Base-by-base conservation (phyloP, 2,329 filamentous ascomycete species). In the Fusarium sacchari region DNA sequence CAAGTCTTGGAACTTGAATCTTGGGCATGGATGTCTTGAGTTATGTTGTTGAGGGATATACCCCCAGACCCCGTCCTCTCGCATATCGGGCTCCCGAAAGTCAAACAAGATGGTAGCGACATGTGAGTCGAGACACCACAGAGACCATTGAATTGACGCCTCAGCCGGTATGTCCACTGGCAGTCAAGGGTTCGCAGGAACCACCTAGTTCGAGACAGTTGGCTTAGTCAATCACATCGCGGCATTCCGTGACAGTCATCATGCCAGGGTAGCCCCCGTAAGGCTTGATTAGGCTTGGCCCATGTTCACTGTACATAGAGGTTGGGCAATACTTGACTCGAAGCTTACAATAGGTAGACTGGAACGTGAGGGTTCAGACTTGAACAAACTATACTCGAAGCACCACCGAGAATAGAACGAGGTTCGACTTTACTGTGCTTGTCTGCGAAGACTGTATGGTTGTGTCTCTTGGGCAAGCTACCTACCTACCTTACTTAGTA, bases 131-230 rank as follows among this genome's bases (percentile, higher is more conserved):
- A 63, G 43, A 69, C 50, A 47, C 28, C 55, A 42, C 60, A 60
- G 60, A 71, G 64, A 55, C 64, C 67, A 64, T 68, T 72, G 60
- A 56, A 60, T 58, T 55, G 63, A 61, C 55, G 53, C 52, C 56
- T 60, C 44, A 71, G 40, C 60, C 30, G 52, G 52, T 42, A 64
- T 55, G 37, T 40, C 67, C 24, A 52, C 64, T 65, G 61, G 71
- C 64, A 73, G 71, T 68, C 72, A 67, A 69, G 64, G 74, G 69
- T 77, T 78, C 71, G 71, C 73, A 75, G 71, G 71, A 78, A 77
- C 75, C 69, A 68, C 71, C 61, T 71, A 73, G 76, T 76, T 78
- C 72, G 72, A 78, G 66, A 66, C 72, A 77, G 53, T 67, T 76
- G 61, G 67, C 67, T 65, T 72, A 67, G 74, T 75, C 72, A 75